Conservation (phyloP, 2,329 filamentous ascomycete species). For the Phaeophleospora eucalypticola region DNA sequence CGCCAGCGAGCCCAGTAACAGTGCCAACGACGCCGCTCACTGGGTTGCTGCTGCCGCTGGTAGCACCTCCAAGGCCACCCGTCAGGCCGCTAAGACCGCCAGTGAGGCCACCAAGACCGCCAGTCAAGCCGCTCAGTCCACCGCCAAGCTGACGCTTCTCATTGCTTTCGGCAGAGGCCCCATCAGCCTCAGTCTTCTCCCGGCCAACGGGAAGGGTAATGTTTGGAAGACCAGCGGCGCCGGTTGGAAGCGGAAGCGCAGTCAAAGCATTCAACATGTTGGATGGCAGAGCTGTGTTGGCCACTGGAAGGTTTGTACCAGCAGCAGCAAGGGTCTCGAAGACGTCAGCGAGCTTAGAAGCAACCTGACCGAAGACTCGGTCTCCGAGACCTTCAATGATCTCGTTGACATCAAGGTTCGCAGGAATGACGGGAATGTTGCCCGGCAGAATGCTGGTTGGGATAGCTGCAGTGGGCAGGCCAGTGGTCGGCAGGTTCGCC, state of each 20-base stretch:
- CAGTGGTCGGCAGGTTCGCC: neutral
- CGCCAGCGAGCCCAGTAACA: neutral
- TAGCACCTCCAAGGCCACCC: conserved; percentile 1
- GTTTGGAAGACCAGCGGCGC: neutral
- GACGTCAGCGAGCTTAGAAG: conserved; percentile 2
- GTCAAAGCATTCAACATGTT: neutral
- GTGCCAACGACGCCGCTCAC: neutral
- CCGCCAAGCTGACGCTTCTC: conserved; percentile 4
- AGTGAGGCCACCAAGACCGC: conserved; percentile 1
- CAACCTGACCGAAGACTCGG: neutral
- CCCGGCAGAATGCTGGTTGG: conserved; percentile 3
- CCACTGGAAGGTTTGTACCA: neutral
- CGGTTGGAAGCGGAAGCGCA: neutral
- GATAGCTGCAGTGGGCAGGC: neutral
- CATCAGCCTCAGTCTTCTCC: neutral
- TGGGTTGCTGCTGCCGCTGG: neutral
- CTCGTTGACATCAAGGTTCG: conserved; percentile 1
- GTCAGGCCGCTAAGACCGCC: conserved; percentile 8
- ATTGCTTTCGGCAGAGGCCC: neutral
- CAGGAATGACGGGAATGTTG: neutral
- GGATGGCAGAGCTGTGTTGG: neutral
- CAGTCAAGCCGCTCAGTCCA: neutral
- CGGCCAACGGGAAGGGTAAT: neutral
- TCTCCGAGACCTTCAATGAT: conserved; percentile 1
- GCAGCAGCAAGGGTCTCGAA: neutral